phyloP scores from a whole-genome alignment of 129 eudicot genomes.

The Apium graveolens region DNA sequence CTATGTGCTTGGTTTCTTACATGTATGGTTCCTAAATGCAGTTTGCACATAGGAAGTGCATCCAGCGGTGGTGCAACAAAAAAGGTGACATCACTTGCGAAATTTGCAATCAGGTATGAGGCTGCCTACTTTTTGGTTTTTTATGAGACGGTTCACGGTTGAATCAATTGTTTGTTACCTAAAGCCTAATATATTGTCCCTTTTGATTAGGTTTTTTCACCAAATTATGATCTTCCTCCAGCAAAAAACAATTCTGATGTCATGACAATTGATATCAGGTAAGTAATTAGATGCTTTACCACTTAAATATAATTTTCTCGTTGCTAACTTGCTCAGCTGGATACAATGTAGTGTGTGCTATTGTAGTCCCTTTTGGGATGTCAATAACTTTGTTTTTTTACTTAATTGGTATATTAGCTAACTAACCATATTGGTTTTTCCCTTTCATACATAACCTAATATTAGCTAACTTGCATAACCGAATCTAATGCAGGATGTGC shows the following conservation, averaged over 20 bases:
- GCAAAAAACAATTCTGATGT: conserved; percentile 50
- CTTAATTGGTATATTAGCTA: background rate
- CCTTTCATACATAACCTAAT: background rate
- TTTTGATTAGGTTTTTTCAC: conserved; percentile 46
- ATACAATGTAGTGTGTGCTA: background rate
- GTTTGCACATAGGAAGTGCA: conserved; percentile 92
- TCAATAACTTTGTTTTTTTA: background rate
- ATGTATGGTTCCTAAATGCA: conserved; percentile 14
- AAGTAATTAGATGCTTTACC: background rate
- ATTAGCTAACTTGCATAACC: background rate
- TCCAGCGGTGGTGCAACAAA: conserved; percentile 85
- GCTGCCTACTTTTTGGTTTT: background rate
- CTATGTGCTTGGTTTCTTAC: background rate
- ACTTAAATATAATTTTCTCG: background rate
- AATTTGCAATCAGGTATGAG: conserved; percentile 63
- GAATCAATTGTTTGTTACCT: background rate
- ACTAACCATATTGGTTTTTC: background rate
- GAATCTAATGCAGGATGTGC: background rate
- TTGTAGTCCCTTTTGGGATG: background rate
- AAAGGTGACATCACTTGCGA: conserved; percentile 83
- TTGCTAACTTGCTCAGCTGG: background rate
- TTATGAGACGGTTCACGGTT: background rate
- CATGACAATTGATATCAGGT: conserved; percentile 70
- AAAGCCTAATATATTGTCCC: background rate
- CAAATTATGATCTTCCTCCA: conserved; percentile 58